phyloP scores from a whole-genome alignment of 345 rosid genomes.

The Dipteronia sinensis region DNA sequence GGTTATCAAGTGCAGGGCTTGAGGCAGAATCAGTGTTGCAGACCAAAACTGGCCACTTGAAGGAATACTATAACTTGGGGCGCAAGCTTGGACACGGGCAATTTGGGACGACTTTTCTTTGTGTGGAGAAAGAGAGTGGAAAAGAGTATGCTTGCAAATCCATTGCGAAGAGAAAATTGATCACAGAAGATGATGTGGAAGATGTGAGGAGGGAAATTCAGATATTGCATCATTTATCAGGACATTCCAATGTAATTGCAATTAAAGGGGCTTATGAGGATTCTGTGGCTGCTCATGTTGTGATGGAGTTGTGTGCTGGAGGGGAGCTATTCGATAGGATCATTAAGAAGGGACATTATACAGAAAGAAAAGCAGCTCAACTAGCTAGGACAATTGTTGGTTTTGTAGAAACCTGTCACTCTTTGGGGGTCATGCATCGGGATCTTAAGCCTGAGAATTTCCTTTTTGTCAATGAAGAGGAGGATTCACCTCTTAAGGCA shows the following conservation, averaged over 20 bases:
- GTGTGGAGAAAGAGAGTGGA: slow-evolving; percentile 71
- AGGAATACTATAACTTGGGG: slow-evolving; percentile 67
- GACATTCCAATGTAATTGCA: slow-evolving; percentile 65
- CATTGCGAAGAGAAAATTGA: slow-evolving; percentile 76
- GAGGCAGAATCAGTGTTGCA: slow-evolving; percentile 57
- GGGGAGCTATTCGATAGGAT: slow-evolving; percentile 96
- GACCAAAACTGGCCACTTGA: slow-evolving; percentile 65
- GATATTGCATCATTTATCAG: slow-evolving; percentile 85
- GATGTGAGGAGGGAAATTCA: slow-evolving; percentile 92
- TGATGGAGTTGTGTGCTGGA: slow-evolving; percentile 90
- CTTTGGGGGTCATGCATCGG: slow-evolving; percentile 81
- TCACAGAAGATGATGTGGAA: slow-evolving; percentile 65
- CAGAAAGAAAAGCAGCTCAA: slow-evolving; percentile 73
- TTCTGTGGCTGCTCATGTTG: slow-evolving; percentile 79
- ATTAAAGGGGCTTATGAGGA: slow-evolving; percentile 92
- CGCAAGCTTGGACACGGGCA: slow-evolving; percentile 86
- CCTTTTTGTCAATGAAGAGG: slow-evolving; percentile 60
- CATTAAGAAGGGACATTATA: slow-evolving; percentile 72
- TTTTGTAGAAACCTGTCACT: slow-evolving; percentile 76
- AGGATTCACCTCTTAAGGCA: slow-evolving; percentile 79
- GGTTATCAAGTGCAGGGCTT: slow-evolving; percentile 60
- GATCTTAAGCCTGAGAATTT: slow-evolving; percentile 93
- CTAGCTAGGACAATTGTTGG: slow-evolving; percentile 67
- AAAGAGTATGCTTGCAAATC: slow-evolving; percentile 88
- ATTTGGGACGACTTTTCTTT: slow-evolving; percentile 84